Percentiles rank a stretch among this genome's conserved stretches.
Evolutionary conservation across 768 basidiomycete species (phyloP).

Genomic region (Pleurotus sapidus): DNA sequence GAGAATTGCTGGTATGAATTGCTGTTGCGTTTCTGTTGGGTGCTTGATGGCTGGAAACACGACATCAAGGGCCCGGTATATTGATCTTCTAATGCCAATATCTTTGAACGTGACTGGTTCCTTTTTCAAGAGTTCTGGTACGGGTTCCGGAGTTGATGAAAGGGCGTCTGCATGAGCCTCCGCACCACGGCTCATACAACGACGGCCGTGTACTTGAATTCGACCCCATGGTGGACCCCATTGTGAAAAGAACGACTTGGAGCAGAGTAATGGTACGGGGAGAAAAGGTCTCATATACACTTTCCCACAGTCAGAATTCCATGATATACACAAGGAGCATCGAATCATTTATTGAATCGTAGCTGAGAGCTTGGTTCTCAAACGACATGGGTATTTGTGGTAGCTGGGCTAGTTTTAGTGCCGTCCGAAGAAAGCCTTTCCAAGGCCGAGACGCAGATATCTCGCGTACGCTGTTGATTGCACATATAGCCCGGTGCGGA

Average conservation of each 20-base stretch:
- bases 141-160: neutral
- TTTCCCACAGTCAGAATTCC: conserved; percentile 3
- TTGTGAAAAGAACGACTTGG: neutral
- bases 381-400: neutral
- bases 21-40: conserved; percentile 59
- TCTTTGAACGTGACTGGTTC: conserved; percentile 38
- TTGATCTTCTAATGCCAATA: conserved; percentile 47
- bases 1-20: conserved; percentile 61
- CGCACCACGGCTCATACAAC: conserved; percentile 23
- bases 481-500: conserved; percentile 8
- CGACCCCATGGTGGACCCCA: neutral
- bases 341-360: neutral
- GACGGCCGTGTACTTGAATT: neutral
- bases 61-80: conserved; percentile 45
- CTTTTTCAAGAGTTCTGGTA: neutral
- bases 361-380: neutral
- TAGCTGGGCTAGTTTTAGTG: neutral
- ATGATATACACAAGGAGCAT: neutral
- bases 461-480: conserved; percentile 59
- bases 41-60: conserved; percentile 61
- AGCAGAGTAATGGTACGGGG: conserved; percentile 11
- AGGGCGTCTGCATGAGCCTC: conserved; percentile 15
- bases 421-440: conserved; percentile 55
- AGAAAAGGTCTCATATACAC: conserved; percentile 19
- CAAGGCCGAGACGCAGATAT: conserved; percentile 62